These are phyloP conservation scores for Zygotorulaspora danielsina DNA, from an alignment of 805 yeast genomes.

Conservation along the genomic window DNA sequence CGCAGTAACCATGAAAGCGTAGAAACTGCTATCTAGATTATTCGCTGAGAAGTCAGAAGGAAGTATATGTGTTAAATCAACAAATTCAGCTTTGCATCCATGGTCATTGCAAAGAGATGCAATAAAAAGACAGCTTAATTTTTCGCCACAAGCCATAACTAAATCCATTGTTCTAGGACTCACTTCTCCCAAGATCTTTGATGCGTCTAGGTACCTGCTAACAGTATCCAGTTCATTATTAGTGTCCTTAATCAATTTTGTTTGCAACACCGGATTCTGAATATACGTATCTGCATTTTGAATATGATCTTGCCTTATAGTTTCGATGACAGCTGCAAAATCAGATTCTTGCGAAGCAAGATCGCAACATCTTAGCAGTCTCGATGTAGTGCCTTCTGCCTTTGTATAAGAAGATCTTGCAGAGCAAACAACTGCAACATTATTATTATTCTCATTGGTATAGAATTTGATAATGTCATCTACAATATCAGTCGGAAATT, in stretches of 20 bases:
- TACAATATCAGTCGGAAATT: conserved; percentile 81
- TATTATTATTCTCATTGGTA: conserved; percentile 42
- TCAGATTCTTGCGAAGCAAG: conserved; percentile 57
- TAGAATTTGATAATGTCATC: conserved; percentile 75
- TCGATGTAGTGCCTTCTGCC: conserved; percentile 91
- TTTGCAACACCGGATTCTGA: conserved; percentile 42
- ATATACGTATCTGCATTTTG: conserved; percentile 61
- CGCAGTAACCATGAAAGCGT: conserved; percentile 48
- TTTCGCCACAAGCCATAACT: conserved; percentile 92
- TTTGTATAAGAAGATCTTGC: conserved; percentile 91
- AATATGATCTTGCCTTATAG: conserved; percentile 74
- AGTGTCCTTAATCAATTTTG: conserved; percentile 55
- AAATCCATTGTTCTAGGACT: conserved; percentile 82
- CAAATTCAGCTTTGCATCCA: conserved; percentile 71
- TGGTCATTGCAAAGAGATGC: conserved; percentile 77
- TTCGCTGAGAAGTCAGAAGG: conserved; percentile 51
- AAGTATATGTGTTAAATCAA: conserved; percentile 72
- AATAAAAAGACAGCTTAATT: conserved; percentile 85
- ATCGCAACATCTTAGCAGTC: conserved; percentile 82
- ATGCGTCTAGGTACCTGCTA: conserved; percentile 71
- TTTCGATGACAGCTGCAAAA: conserved; percentile 54
- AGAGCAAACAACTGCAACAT: conserved; percentile 92
- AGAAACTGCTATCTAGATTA: conserved; percentile 66
- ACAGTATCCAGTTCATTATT: conserved; percentile 63
- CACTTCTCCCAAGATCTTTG: conserved; percentile 87